Base-by-base conservation (phyloP, 495 filamentous ascomycete species). In the Penicillium parvum region DNA sequence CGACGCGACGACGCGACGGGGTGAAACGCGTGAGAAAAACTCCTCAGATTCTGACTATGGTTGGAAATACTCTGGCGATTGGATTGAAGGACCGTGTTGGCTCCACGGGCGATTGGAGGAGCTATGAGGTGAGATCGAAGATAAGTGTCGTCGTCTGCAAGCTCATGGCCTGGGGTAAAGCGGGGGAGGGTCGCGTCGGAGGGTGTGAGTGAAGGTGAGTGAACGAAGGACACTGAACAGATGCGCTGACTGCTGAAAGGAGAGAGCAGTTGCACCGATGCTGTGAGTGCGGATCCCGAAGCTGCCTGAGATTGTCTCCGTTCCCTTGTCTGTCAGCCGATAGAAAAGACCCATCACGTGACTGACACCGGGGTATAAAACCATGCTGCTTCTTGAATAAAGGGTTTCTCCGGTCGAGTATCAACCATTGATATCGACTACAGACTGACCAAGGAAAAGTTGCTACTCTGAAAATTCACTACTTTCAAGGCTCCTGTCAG, bases 81-180 rank as follows among this genome's bases (percentile, higher is more conserved):
- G 5, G 8, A 10, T 5, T 32, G 22, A 27, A 37, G 8, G 20
- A 26, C 25, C 10, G 30, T 4, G 20, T 20, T 49, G n/a, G 27
- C 25, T 40, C 21, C 32, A 26, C 22, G 22, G 16, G 12, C 25
- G 20, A 25, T 28, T 29, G 33, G 9, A 22, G 12, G 28, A 10
- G 21, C 12, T n/a, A 9, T 29, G 19, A 20, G 20, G 20, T 35
- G 40, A 46, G 45, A 36, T 44, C 41, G 40, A 43, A 37, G 33
- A 43, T 53, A 27, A 38, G 23, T 21, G 43, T 44, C 22, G 19
- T 25, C 30, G 17, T 22, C 44, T n/a, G 42, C 49, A 45, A 49
- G 45, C 42, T 51, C 53, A 54, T 57, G 57, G 39, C 57, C 50
- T 44, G 37, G 18, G 18, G 29, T 32, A n/a, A n/a, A n/a, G n/a